Evolutionary conservation across 345 rosid genomes (phyloP).

Genomic region (Citrus sinensis): DVS_A1.0 CM039165.1:33974501-33975000

Average conservation of each 20-base stretch:
- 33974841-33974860: conserved; percentile 36
- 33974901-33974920: conserved; percentile 30
- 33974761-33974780: conserved; percentile 54
- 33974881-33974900: conserved; percentile 42
- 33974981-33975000: background rate
- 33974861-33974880: conserved; percentile 54
- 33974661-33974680: conserved; percentile 69
- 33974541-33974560: background rate
- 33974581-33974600: background rate
- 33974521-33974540: background rate
- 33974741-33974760: conserved; percentile 70
- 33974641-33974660: conserved; percentile 59
- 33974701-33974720: conserved; percentile 56
- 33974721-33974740: conserved; percentile 67
- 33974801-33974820: conserved; percentile 34
- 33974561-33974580: background rate
- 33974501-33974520: background rate
- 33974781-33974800: conserved; percentile 38
- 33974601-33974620: background rate
- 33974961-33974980: background rate
- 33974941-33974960: background rate
- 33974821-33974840: conserved; percentile 44
- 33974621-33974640: conserved; percentile 27
- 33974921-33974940: conserved; percentile 2
- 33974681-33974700: conserved; percentile 84